These are phyloP conservation scores for Sporobolomyces roseus DNA, from an alignment of 768 basidiomycete species.

Conservation along the genomic window DNA sequence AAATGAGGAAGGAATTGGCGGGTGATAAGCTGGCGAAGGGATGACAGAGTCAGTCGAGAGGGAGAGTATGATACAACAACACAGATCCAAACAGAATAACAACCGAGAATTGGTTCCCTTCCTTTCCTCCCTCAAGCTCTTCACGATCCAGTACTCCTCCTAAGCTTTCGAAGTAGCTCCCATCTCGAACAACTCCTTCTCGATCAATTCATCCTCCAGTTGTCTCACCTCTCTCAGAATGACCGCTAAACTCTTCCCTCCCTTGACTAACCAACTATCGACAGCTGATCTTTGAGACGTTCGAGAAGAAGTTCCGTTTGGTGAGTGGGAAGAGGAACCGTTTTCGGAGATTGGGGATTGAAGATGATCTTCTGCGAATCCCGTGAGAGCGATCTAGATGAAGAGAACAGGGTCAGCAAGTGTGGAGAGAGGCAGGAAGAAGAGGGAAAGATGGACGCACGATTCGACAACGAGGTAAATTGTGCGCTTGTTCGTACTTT, in stretches of 20 bases:
- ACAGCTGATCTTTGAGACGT: slow-evolving; percentile 15
- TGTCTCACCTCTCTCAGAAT: slow-evolving; percentile 21
- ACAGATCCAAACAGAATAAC: not conserved
- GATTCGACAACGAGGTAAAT: slow-evolving; percentile 14
- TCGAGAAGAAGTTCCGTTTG: too few relatives aligned
- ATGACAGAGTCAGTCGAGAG: too few relatives aligned
- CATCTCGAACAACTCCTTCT: not conserved
- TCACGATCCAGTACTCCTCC: too few relatives aligned
- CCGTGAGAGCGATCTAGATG: slow-evolving; percentile 25
- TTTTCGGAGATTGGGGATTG: not conserved
- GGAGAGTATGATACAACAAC: not conserved
- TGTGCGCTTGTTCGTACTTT: not conserved
- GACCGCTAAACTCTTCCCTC: slow-evolving; percentile 22
- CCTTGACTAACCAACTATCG: slow-evolving; percentile 38
- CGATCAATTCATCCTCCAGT: slow-evolving; percentile 10
- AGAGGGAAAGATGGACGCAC: not conserved
- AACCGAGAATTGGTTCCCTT: not conserved
- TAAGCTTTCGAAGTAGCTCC: not conserved
- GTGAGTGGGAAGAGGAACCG: too few relatives aligned
- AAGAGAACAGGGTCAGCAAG: not conserved
- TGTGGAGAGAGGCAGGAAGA: not conserved
- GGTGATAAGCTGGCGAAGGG: too few relatives aligned
- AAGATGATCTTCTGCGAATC: slow-evolving; percentile 29
- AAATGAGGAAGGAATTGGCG: too few relatives aligned
- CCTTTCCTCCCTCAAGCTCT: too few relatives aligned